Base-by-base conservation (phyloP, 495 filamentous ascomycete species). In the Aspergillus kassunensis region DNA sequence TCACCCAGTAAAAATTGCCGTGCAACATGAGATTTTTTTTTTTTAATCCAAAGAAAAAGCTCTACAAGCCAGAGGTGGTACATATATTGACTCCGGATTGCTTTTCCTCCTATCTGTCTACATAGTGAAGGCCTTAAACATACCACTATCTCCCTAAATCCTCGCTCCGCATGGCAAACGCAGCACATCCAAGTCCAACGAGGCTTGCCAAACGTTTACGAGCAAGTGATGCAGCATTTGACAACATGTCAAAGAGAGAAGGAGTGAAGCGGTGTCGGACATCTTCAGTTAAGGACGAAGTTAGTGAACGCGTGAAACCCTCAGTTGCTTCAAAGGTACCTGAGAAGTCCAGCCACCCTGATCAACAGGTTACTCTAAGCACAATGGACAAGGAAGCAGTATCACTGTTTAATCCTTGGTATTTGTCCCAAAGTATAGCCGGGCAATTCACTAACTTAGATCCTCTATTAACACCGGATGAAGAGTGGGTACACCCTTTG, bases 401-500 rank as follows among this genome's bases (percentile, higher is more conserved):
- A 24, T 25, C 24, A 9, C 21, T 8, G n/a, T 31, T 48, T 47
- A 54, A 48, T 16, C 48, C 56, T 24, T 75, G 72, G 72, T 67
- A 63, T 23, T 63, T 70, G 41, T 66, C 65, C 23, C 62, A 58
- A 15, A 60, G 64, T 6, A 57, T 61, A 11, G 69, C 63, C 31
- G 71, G 69, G 15, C 61, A 58, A 18, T 74, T 67, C 37, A 67
- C 53, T 44, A 74, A 88, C 58, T 70, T 88, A 47, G 89, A 96
- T 55, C 87, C 91, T 0, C 72, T 90, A 19, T 85, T 96, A 66
- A 85, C 89, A 11, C 54, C 59, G 5, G 87, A 97, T 70, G 90
- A 96, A 68, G 82, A 85, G 89, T 95, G 73, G 59, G 84, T 69
- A 41, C 9, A 40, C 16, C 27, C 21, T 51, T 33, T n/a, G 2